A percentile compares a stretch with the other conserved stretches of the same genome.
Evolutionary conservation across 179 eudicot genomes (phyloP).

Genomic region (Nepenthes alata): DNA sequence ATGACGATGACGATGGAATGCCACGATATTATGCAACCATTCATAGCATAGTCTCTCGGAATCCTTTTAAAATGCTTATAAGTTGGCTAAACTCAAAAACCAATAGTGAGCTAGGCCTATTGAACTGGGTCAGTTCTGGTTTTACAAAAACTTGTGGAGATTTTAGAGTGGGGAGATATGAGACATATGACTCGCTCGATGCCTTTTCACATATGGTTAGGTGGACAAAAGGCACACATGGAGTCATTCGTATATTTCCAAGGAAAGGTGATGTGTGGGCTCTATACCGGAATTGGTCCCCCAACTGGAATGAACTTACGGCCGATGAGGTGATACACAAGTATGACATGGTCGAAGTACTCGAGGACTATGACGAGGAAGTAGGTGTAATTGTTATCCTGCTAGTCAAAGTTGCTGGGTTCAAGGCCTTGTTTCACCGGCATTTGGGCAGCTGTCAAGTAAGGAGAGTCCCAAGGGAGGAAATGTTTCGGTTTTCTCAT

Average conservation of each 20-base stretch:
- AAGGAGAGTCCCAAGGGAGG: conserved; percentile 44
- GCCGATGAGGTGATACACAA: conserved; percentile 60
- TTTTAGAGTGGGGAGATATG: conserved; percentile 48
- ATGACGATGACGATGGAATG: conserved; percentile 48
- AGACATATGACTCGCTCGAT: conserved; percentile 39
- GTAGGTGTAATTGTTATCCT: conserved; percentile 54
- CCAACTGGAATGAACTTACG: conserved; percentile 69
- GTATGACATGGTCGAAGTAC: conserved; percentile 87
- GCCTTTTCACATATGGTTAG: conserved; percentile 75
- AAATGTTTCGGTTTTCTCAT: conserved; percentile 74
- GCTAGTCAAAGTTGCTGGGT: conserved; percentile 63
- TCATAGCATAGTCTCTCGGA: conserved; percentile 20
- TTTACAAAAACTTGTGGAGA: conserved; percentile 76
- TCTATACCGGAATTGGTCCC: conserved; percentile 76
- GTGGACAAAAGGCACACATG: conserved; percentile 59
- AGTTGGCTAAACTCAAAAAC: conserved; percentile 35
- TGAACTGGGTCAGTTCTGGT: conserved; percentile 55
- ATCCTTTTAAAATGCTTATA: conserved; percentile 31
- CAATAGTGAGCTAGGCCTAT: conserved; percentile 17
- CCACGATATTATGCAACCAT: conserved; percentile 38
- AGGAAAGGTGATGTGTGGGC: conserved; percentile 92
- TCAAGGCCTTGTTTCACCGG: conserved; percentile 58
- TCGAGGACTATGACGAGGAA: conserved; percentile 33
- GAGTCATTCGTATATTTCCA: conserved; percentile 49
- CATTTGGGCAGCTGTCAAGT: conserved; percentile 37